Base-by-base conservation (phyloP, 768 basidiomycete genomes). In the Tulasnella calospora region DNA sequence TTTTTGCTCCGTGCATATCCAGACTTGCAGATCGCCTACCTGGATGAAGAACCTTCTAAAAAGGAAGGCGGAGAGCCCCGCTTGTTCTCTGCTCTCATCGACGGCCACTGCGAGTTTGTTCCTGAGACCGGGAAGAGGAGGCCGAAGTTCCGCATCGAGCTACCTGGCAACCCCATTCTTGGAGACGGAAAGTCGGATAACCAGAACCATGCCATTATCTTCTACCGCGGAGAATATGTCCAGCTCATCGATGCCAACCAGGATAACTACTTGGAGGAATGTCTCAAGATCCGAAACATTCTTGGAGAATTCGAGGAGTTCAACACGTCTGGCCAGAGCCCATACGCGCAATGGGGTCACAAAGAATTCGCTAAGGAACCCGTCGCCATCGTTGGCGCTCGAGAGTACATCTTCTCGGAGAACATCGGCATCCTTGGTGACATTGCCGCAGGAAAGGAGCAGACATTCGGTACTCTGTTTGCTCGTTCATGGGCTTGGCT, bases 191-290 rank as follows among this genome's bases (percentile, higher is more conserved):
- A 99, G 86, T 97, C 95, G 35, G 98, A 99, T 87, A 99, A 99
- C 85, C 98, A 99, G 89, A 99, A 99, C 84, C 98, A 99, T 82
- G 97, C 98, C 38, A 96, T 99, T 85, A 91, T 99, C 85, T 99
- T 99, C 88, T 98, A 99, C 86, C 95, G 98, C 79, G 98, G 98
- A 82, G 98, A 99, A 86, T 99, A 99, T 85, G 88, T 99, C 5
- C 98, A 99, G 86, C 94, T 99, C 80, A 98, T 99, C 84, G 98
- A 99, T 81, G 98, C 98, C 84, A 99, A 99, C 84, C 97, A 99
- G 86, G 98, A 99, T 86, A 98, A 99, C 86, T 99, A 99, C 83
- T 91, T 99, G 80, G 98, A 99, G 85, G 98, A 99, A 84, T 99
- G 97, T 87, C 89, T 99, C 83, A 99, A 99, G 89, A 99, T 99